phyloP scores from a whole-genome alignment of 495 filamentous ascomycete genomes.

The Bryoglossum gracile region DNA sequence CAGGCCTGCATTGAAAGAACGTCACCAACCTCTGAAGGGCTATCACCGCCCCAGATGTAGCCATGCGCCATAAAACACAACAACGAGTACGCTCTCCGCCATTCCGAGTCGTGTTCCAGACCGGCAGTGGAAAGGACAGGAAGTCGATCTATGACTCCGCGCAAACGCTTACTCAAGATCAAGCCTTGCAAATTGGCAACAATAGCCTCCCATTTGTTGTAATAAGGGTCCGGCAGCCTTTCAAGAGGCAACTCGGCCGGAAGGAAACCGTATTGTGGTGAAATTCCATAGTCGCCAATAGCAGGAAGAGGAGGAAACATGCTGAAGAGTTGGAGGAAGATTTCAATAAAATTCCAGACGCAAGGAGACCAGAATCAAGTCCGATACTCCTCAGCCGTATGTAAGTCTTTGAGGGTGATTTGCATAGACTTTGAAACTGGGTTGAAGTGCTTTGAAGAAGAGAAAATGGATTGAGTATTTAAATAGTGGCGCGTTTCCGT shows the following conservation, averaged over 20 bases:
- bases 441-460: not conserved
- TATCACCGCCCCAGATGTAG: slow-evolving; percentile 91
- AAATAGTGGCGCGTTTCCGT: slow-evolving; percentile 5
- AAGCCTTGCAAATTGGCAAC: slow-evolving; percentile 78
- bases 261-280: slow-evolving; percentile 80
- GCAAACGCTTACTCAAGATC: slow-evolving; percentile 73
- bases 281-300: slow-evolving; percentile 80
- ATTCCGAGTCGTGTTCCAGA: slow-evolving; percentile 76
- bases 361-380: slow-evolving; percentile 55
- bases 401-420: slow-evolving; percentile 3
- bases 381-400: slow-evolving; percentile 56
- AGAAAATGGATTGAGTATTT: slow-evolving; percentile 1
- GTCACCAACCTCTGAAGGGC: slow-evolving; percentile 59
- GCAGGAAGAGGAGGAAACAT: slow-evolving; percentile 84
- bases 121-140: slow-evolving; percentile 74
- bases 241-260: slow-evolving; percentile 74
- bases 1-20: not conserved
- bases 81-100: slow-evolving; percentile 83
- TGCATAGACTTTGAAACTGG: slow-evolving; percentile 11
- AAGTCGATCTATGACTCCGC: slow-evolving; percentile 66
- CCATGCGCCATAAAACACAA: slow-evolving; percentile 84
- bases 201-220: slow-evolving; percentile 85
- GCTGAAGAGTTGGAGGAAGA: slow-evolving; percentile 16
- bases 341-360: slow-evolving; percentile 43
- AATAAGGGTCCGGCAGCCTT: slow-evolving; percentile 77